Base-by-base conservation (phyloP, 768 basidiomycete species). In the Leucosporidium creatinivorum region DNA sequence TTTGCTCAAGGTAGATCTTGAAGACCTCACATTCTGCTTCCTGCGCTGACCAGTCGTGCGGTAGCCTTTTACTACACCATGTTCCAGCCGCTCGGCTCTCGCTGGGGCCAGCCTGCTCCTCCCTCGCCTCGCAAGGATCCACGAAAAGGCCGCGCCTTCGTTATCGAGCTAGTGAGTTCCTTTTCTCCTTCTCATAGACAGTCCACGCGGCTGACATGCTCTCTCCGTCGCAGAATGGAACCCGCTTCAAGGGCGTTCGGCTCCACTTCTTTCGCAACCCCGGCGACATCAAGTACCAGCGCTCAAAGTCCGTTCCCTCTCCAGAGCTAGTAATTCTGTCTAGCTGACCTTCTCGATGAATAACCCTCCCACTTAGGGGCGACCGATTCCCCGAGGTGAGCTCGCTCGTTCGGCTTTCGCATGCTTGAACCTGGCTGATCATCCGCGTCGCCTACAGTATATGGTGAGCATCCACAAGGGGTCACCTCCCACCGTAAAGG, bases 81-180 rank as follows among this genome's bases (percentile, higher is more conserved):
- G 10, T 65, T 51, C 48, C 17, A 36, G n/a, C 17, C 21, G 3
- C 26, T 25, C 25, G 49, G 48, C 0, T 31, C 57, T 3, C n/a
- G 25, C 10, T 13, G 4, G 3, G 49, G 50, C 2, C 33, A 50
- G 1, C 33, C 63, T 0, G 25, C 28, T 2, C 47, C 15, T 8
- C 28, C 39, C 3, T 44, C 31, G 47, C 13, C 9, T 6, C 21
- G 17, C 10, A 44, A 47, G 10, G 62, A 54, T 21, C 4, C 5
- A 12, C 18, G 36, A 1, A 17, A 47, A 17, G 7, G 3, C 8
- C 52, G 21, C 19, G 52, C 26, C 12, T 62, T 63, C 13, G 55
- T 56, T 4, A 31, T 63, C 25, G 54, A 63, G 62, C 62, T 63
- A 25, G 30, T 63, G 44, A 5, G 62, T 7, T 18, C 28, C 3